Evolutionary conservation across 2,329 filamentous ascomycete species (phyloP).

Genomic region (Arthroderma uncinatum): DNA sequence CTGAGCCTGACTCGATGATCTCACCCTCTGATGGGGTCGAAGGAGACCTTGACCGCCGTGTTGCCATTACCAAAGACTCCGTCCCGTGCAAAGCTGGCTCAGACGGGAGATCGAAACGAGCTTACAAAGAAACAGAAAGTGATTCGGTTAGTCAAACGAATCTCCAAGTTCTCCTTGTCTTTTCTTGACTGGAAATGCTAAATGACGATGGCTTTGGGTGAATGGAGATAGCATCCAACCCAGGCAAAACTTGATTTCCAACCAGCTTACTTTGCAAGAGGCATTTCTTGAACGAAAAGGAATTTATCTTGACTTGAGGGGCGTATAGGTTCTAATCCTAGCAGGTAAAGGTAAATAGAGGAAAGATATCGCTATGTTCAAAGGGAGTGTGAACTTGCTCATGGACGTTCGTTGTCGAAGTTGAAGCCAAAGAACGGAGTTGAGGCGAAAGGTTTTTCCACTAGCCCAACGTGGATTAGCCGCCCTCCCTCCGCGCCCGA

Average conservation of each 20-base stretch:
- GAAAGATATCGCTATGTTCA: neutral
- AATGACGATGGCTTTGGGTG: conserved; percentile 12
- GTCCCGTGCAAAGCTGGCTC: neutral
- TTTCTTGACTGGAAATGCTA: conserved; percentile 3
- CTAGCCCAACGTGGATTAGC: neutral
- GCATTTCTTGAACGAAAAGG: neutral
- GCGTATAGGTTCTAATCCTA: neutral
- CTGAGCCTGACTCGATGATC: conserved; percentile 63
- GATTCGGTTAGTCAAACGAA: conserved; percentile 28
- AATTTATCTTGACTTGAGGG: neutral
- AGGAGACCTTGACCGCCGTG: conserved; percentile 38
- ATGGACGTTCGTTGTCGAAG: neutral
- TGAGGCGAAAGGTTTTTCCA: neutral
- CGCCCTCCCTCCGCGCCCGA: neutral
- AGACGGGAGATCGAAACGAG: conserved; percentile 8
- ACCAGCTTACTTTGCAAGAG: conserved; percentile 17
- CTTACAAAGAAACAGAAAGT: conserved; percentile 10
- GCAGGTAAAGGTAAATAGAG: neutral
- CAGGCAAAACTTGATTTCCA: conserved; percentile 14
- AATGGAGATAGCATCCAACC: conserved; percentile 7
- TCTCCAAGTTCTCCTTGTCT: conserved; percentile 4
- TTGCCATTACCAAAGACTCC: conserved; percentile 31
- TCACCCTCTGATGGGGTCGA: conserved; percentile 77
- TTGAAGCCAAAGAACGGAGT: neutral
- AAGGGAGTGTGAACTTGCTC: neutral